Evolutionary conservation across 306 rosid genomes (phyloP), one percentile per base, ranked within the genome.

Genomic region (Arachis hypogaea): DNA sequence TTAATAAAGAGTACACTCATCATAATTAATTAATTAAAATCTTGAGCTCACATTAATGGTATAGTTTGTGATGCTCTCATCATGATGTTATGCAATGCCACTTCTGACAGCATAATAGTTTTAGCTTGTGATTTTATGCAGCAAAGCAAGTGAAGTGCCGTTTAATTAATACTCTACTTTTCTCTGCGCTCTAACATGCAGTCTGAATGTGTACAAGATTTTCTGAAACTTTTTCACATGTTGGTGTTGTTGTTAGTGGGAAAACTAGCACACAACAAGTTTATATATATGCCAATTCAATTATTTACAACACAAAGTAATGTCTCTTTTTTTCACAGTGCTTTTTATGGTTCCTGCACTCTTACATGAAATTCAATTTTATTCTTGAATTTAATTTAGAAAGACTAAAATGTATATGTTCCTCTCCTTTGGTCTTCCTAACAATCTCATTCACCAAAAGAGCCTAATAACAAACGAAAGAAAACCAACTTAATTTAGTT

Each of bases 81-180:
- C 38, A 33, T 33, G 4, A 33, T 43, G 46, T 7, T 6, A 7
- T 43, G 46, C 46, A 10, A 14, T 40, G 64, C 5, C 38, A 30
- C 41, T 66, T 16, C 41, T 66, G 63, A 77, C 66, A 52, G 72
- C 66, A 54, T 38, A 56, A 12, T 7, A 43, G 64, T 59, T 33
- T 65, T 55, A 59, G 43, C 42, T 45, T 81, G 69, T 66, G 76
- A 75, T 65, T 78, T 77, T 18, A 69, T 82, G 78, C 78, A 49
- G 71, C 57, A 10, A 33, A 33, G 49, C 8, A 1, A 6, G 2
- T 45, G 38, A 50, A 57, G 76, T 47, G 8, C 18, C 54, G 29
- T 57, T 69, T 49, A 73, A 59, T 22, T 33, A 33, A 16, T 29
- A 12, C 30, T 57, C 69, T 7, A 7, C 3, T 7, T 22, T 75